Percentiles rank a stretch among this genome's conserved stretches.
Evolutionary conservation across 257 asterid species (phyloP).

Genomic region (Nicotiana sylvestris): DNA sequence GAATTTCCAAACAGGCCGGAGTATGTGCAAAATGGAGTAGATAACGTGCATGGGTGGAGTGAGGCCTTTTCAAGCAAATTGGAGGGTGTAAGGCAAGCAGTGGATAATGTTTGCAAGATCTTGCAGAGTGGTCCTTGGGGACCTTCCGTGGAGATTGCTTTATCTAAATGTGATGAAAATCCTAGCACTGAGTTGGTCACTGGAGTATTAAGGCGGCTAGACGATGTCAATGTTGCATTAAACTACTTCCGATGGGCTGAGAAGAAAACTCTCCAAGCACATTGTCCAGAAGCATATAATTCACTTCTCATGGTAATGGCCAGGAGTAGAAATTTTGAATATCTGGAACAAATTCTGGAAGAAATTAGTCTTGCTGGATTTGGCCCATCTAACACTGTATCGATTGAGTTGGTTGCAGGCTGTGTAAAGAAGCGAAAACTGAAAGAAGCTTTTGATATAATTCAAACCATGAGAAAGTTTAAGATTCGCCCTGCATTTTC

Average conservation of each 20-base stretch:
- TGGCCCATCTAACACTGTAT: slow-evolving; percentile 52
- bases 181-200: slow-evolving; percentile 52
- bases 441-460: slow-evolving; percentile 59
- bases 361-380: slow-evolving; percentile 90
- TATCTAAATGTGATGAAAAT: slow-evolving; percentile 41
- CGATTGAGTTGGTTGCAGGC: slow-evolving; percentile 55
- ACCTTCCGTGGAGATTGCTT: slow-evolving; percentile 60
- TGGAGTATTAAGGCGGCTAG: slow-evolving; percentile 76
- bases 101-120: slow-evolving; percentile 52
- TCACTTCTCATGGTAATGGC: slow-evolving; percentile 68
- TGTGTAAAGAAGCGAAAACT: slow-evolving; percentile 48
- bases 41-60: slow-evolving; percentile 17
- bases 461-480: slow-evolving; percentile 77
- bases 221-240: slow-evolving; percentile 55
- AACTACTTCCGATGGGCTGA: slow-evolving; percentile 81
- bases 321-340: slow-evolving; percentile 49
- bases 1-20: neutral
- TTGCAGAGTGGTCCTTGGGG: slow-evolving; percentile 70
- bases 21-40: slow-evolving; percentile 3
- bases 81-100: slow-evolving; percentile 29
- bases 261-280: slow-evolving; percentile 43
- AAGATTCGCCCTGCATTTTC: slow-evolving; percentile 89
- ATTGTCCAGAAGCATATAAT: slow-evolving; percentile 67
- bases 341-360: slow-evolving; percentile 57
- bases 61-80: slow-evolving; percentile 30